Evolutionary conservation across 352 stramenopile species (phyloP).

Genomic region (Pythium rhizo-oryzae): DNA sequence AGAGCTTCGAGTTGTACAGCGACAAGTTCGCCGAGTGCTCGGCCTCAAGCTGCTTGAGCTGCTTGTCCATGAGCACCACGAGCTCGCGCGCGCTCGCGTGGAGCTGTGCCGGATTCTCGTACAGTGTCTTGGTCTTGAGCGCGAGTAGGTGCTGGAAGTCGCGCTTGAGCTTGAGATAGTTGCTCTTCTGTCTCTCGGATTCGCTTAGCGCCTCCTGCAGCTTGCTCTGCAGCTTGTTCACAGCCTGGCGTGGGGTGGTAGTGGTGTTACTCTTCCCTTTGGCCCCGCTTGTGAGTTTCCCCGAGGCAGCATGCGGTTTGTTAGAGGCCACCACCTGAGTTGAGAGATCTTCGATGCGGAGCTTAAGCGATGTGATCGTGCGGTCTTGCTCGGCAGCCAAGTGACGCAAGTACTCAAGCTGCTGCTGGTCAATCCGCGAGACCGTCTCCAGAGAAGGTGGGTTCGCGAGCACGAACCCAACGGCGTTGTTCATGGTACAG

Average conservation of each 20-base stretch:
- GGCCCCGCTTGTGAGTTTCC: neutral
- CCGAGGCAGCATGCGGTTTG: neutral
- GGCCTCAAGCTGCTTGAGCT: constrained; percentile 42
- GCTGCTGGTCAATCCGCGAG: constrained; percentile 42
- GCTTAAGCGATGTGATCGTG: constrained; percentile 47
- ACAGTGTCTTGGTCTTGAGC: constrained; percentile 48
- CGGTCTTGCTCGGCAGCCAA: constrained; percentile 55
- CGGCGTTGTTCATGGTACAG: constrained; percentile 3
- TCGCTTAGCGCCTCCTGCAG: constrained; percentile 46
- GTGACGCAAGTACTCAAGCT: constrained; percentile 50
- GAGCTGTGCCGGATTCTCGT: constrained; percentile 36
- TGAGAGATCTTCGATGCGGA: constrained; percentile 47
- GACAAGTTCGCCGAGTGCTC: constrained; percentile 42
- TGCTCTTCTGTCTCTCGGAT: constrained; percentile 42
- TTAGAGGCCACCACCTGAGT: constrained; percentile 22
- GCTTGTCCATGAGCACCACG: constrained; percentile 45
- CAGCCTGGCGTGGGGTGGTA: constrained; percentile 30
- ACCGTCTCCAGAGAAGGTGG: constrained; percentile 35
- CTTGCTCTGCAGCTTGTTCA: constrained; percentile 39
- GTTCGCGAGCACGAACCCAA: constrained; percentile 10
- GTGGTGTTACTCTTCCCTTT: constrained; percentile 7
- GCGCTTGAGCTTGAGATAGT: constrained; percentile 51
- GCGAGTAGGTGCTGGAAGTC: constrained; percentile 49
- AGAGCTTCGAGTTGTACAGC: constrained; percentile 53
- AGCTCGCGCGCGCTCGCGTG: constrained; percentile 39